A percentile compares a stretch with the other conserved stretches of the same genome.
These are phyloP conservation scores for Fraxinus excelsior DNA, from an alignment of 257 asterid species.

Conservation along the genomic window DNA sequence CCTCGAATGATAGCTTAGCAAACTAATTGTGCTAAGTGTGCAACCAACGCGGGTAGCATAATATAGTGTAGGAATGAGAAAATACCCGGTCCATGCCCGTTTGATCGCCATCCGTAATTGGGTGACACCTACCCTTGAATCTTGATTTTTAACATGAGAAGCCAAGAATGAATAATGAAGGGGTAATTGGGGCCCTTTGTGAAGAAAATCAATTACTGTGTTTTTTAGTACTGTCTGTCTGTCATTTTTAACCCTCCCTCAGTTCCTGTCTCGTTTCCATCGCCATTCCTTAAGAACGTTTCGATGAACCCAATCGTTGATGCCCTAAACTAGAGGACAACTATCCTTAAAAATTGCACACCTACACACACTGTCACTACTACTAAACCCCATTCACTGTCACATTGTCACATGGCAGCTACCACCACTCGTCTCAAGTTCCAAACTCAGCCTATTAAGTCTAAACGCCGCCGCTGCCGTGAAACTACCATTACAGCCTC, in stretches of 20 bases:
- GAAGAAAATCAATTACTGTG: background rate
- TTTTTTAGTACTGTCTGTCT: background rate
- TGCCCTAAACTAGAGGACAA: constrained; percentile 38
- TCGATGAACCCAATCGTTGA: constrained; percentile 31
- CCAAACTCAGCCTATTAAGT: constrained; percentile 52
- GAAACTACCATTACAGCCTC: constrained; percentile 68
- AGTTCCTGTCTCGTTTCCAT: constrained; percentile 32
- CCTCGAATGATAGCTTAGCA: no score
- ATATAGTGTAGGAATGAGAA: no score
- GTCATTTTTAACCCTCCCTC: background rate
- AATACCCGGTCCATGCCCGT: no score
- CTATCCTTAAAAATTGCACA: background rate
- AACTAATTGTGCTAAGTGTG: no score
- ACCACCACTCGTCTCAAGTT: constrained; percentile 57
- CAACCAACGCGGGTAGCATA: no score
- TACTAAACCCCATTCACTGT: constrained; percentile 1
- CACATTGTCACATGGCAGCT: constrained; percentile 53
- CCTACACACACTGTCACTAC: constrained; percentile 16
- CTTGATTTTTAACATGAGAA: background rate
- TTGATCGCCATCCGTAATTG: no score
- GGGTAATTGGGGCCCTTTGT: background rate
- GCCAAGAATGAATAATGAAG: background rate
- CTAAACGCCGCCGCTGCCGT: constrained; percentile 72
- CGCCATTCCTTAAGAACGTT: constrained; percentile 36
- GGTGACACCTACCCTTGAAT: background rate